phyloP scores from a whole-genome alignment of 2,329 filamentous ascomycete genomes.

The Beauveria asiatica region DNA sequence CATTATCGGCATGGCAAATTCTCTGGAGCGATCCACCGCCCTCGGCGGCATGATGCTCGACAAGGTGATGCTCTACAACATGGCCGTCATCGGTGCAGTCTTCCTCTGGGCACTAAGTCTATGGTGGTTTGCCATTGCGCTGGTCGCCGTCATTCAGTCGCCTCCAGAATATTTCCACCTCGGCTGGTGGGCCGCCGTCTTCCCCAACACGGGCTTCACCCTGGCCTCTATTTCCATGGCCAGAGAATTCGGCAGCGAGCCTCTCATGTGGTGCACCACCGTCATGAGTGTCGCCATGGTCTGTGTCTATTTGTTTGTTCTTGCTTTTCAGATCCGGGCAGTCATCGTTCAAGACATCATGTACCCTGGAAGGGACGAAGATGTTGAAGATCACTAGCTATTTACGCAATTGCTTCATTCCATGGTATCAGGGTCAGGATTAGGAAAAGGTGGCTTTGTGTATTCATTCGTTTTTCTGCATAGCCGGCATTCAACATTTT shows the following conservation, averaged over 20 bases:
- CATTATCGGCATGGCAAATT: slow-evolving; percentile 55
- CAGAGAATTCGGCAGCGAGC: slow-evolving; percentile 35
- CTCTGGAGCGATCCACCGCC: slow-evolving; percentile 32
- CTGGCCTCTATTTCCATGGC: slow-evolving; percentile 48
- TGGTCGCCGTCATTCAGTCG: slow-evolving; percentile 26
- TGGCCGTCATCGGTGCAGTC: slow-evolving; percentile 41
- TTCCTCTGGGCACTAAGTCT: slow-evolving; percentile 56
- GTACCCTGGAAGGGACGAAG: slow-evolving; percentile 47
- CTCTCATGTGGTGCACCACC: slow-evolving; percentile 38
- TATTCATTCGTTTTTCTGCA: neutral
- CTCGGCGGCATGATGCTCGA: slow-evolving; percentile 34
- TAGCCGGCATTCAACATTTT: slow-evolving; percentile 1
- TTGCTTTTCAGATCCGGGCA: slow-evolving; percentile 37
- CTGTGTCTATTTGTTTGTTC: slow-evolving; percentile 33
- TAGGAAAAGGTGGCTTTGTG: neutral
- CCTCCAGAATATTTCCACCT: slow-evolving; percentile 46
- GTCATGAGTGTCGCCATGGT: slow-evolving; percentile 41
- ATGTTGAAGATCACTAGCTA: slow-evolving; percentile 33
- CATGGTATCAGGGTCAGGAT: neutral
- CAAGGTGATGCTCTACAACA: slow-evolving; percentile 33
- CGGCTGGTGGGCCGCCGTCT: slow-evolving; percentile 57
- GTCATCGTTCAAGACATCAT: slow-evolving; percentile 45
- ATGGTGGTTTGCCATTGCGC: slow-evolving; percentile 46
- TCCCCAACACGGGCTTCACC: slow-evolving; percentile 53
- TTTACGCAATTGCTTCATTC: no score